Base-by-base conservation (phyloP, 192 early-diverging fungal genomes). In the Podila verticillata region DNA sequence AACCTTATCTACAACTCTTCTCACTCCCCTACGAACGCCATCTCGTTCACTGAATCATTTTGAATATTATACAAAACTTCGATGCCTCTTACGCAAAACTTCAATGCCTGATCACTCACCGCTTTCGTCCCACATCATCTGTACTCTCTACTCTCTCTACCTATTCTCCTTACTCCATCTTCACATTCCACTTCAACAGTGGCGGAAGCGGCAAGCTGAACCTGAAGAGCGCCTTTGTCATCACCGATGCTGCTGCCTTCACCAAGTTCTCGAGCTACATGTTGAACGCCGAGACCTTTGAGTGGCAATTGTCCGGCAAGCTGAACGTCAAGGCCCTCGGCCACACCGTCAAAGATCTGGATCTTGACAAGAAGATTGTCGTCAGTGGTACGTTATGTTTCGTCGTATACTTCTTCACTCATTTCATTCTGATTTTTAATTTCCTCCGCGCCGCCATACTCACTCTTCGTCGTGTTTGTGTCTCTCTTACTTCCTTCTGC, bases 201-300 rank as follows among this genome's bases (percentile, higher is more conserved):
- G 26, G 58, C 15, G 58, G 58, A 31, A 31, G 28, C 26, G 58
- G 58, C 17, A 29, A 60, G 15, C 19, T 60, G 29, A 60, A 60
- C 30, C 5, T 60, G 19, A 1, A 24, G 26, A 60, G 58, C 30
- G 31, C 59, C 5, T 84, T 86, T 63, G 36, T 68, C 12, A 70
- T 87, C 47, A 39, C 61, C 30, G 73, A 87, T 47, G 47, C 59
- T 9, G 51, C 29, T 57, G 70, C 70, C 24, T 84, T 87, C 67
- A 67, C 65, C 19, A n/a, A 56, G 15, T 87, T 87, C 35, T 65
- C 83, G 26, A 75, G 79, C 66, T 71, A 72, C 35, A 83, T 87
- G 84, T 70, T 87, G 66, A 69, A 70, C 39, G 30, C 63, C 12
- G 65, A 84, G 48, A 54, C 32, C 12, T 84, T 86, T 36, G 65